phyloP scores from a whole-genome alignment of 1,284 basidiomycete species.

The Schizophyllum amplum region DNA sequence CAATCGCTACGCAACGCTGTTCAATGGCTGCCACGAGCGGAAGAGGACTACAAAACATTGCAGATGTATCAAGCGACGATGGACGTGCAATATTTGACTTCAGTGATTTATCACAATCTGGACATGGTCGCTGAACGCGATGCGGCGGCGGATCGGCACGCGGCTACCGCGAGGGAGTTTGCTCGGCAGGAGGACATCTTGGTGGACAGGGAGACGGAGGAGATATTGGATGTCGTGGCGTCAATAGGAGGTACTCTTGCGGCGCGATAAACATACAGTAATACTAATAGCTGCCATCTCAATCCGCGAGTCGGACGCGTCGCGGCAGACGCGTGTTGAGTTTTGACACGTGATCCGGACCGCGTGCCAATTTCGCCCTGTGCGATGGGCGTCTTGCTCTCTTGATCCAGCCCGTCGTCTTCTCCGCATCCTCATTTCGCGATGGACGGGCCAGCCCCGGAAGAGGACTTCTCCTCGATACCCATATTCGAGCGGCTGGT shows the following conservation, averaged over 20 bases:
- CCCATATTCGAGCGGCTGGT: constrained; percentile 77
- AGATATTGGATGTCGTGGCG: constrained; percentile 43
- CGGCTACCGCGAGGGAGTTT: constrained; percentile 33
- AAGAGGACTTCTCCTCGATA: constrained; percentile 89
- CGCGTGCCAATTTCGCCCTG: not conserved
- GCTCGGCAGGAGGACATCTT: constrained; percentile 31
- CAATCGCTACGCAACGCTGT: constrained; percentile 48
- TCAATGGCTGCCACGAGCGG: constrained; percentile 53
- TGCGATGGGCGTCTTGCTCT: not conserved
- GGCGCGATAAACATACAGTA: constrained; percentile 8
- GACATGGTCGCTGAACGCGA: constrained; percentile 48
- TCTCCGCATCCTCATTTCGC: constrained; percentile 10
- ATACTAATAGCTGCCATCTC: constrained; percentile 13
- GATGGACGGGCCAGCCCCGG: constrained; percentile 88
- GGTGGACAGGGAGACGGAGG: constrained; percentile 41
- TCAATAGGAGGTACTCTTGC: constrained; percentile 50
- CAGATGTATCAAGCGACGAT: constrained; percentile 50
- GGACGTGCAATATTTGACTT: constrained; percentile 63
- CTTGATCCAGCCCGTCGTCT: not conserved
- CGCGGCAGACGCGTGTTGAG: constrained; percentile 1
- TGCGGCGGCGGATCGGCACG: constrained; percentile 40
- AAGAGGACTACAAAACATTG: constrained; percentile 50
- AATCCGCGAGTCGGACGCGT: constrained; percentile 1
- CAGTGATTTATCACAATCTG: constrained; percentile 65
- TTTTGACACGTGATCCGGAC: not conserved